Base-by-base conservation (phyloP, 371 early-diverging fungal genomes). In the Batrachochytrium dendrobatidis region DNA sequence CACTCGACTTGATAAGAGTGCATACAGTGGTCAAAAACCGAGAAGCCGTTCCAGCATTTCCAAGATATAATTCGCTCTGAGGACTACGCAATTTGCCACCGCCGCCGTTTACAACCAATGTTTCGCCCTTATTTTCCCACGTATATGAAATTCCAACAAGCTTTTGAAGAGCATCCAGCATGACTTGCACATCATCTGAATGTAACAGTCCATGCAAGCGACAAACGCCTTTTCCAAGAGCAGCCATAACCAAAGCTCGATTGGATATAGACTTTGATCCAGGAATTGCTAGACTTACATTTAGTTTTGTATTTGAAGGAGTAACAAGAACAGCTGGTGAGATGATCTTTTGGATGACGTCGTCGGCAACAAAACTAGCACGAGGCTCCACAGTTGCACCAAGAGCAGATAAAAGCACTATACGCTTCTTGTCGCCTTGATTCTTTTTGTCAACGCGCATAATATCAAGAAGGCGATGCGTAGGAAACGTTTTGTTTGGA, bases 201-300 rank as follows among this genome's bases (percentile, higher is more conserved):
- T 94, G 94, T 58, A 98, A 76, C 53, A 98, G 69, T 31, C 92
- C 92, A 57, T 79, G 84, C 60, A 98, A 60, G 34, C 89, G 84
- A 69, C 91, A 90, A 29, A 76, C 78, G 26, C 96, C 98, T 7
- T 72, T 62, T 31, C 91, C 96, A 24, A 98, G 75, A 25, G 96
- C 93, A 39, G 95, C 95, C 49, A 98, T 76, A 30, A 92, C 79
- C 53, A 98, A 73, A 10, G 92, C 95, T 55, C 98, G 87, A 81
- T 98, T 97, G 22, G 95, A 94, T 46, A 98, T 89, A 32, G 95
- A 95, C 73, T 98, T 98, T 48, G 93, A 93, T 0, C 96, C 96
- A 1, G 96, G 95, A 5, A 92, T 92, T 15, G 85, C 81, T 24
- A 95, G 73, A 7, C 46, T 46, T n/a, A 68, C 54, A 31, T 57